Percentiles rank a stretch among this genome's conserved stretches.
These are phyloP conservation scores for Monilinia fructigena DNA, from an alignment of 2,329 filamentous ascomycete species.

Conservation along the genomic window DNA sequence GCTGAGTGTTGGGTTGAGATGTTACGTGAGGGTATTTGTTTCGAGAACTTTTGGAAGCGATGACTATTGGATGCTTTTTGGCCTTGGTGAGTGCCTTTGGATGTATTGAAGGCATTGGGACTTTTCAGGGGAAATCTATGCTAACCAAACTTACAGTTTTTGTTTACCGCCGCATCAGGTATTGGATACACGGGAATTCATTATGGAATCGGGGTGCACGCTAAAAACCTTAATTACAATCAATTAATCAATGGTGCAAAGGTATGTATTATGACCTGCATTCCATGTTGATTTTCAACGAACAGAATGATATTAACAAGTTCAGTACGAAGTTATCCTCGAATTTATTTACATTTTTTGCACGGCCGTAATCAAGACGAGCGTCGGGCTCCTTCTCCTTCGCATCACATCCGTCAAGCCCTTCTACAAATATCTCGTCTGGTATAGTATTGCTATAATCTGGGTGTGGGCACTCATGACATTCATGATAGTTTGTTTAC, in stretches of 20 bases:
- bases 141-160: not conserved
- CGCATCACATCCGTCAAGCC: slow-evolving; percentile 11
- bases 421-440: slow-evolving; percentile 18
- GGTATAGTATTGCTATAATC: slow-evolving; percentile 1
- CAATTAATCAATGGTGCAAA: not conserved
- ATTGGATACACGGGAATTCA: not conserved
- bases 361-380: slow-evolving; percentile 14
- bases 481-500: not conserved
- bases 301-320: slow-evolving; percentile 2
- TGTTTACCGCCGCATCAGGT: not conserved
- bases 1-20: slow-evolving; percentile 11
- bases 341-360: not conserved
- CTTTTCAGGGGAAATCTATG: not conserved
- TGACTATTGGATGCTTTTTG: slow-evolving; percentile 13
- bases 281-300: not conserved
- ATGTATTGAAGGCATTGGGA: not conserved
- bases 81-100: slow-evolving; percentile 3
- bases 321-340: not conserved
- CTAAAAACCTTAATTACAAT: not conserved
- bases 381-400: slow-evolving; percentile 18
- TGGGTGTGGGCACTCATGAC: slow-evolving; percentile 7
- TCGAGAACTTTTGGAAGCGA: slow-evolving; percentile 13
- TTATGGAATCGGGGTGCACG: slow-evolving; percentile 9
- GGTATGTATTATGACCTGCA: not conserved
- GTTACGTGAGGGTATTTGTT: slow-evolving; percentile 1